phyloP scores from a whole-genome alignment of 148 eudicot genomes.

The Rhododendron simsii region DNA sequence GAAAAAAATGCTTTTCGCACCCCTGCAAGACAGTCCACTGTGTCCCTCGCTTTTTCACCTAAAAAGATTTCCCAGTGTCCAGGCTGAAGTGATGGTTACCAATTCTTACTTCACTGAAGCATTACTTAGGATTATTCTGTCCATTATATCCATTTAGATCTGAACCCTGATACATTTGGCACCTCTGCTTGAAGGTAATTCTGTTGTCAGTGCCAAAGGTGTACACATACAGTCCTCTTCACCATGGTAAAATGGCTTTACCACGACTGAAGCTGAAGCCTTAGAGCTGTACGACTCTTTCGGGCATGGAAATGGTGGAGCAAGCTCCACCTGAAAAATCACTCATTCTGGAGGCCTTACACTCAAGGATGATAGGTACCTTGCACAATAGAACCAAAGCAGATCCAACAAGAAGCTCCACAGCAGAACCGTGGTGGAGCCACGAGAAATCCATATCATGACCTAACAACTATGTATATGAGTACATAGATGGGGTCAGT shows the following conservation, averaged over 20 bases:
- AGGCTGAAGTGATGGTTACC: no score
- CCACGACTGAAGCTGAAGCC: not conserved
- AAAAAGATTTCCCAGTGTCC: not conserved
- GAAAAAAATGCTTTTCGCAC: not conserved
- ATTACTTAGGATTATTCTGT: no score
- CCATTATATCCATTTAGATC: no score
- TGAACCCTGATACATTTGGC: no score
- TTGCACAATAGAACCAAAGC: not conserved
- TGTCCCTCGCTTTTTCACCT: not conserved
- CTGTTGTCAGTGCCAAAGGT: no score
- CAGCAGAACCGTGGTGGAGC: not conserved
- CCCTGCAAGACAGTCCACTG: not conserved
- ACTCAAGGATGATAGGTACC: not conserved
- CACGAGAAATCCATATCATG: not conserved
- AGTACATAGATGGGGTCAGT: not conserved
- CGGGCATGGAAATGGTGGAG: not conserved
- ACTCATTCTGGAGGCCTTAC: not conserved
- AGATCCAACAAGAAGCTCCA: not conserved
- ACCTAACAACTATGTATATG: not conserved
- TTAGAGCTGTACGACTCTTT: not conserved
- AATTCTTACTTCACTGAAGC: no score
- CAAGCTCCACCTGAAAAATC: not conserved
- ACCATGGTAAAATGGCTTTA: not conserved
- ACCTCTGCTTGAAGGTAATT: no score
- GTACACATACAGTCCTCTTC: not conserved